A percentile compares a stretch with the other conserved stretches of the same genome.
Conservation (phyloP, 2,329 filamentous ascomycete species). For the Xylariomycetidae sp. region DNA sequence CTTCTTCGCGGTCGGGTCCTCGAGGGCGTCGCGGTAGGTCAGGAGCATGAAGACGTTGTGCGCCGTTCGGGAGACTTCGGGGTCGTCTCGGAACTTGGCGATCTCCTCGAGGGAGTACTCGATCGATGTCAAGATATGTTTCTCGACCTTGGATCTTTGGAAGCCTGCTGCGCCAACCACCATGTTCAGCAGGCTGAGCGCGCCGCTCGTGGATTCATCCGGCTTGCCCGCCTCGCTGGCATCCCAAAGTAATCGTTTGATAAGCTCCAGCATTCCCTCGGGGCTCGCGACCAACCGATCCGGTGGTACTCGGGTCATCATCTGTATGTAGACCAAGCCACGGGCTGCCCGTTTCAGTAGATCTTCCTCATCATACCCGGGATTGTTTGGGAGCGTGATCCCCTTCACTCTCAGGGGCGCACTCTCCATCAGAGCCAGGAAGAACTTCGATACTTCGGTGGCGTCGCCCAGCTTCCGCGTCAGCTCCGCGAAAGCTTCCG, state of each 20-base stretch:
- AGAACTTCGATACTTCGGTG: constrained; percentile 53
- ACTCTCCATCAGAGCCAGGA: constrained; percentile 56
- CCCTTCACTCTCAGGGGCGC: too few relatives aligned
- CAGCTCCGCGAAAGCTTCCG: constrained; percentile 41
- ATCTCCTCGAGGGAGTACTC: constrained; percentile 43
- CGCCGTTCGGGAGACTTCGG: constrained; percentile 48
- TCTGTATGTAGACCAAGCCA: constrained; percentile 56
- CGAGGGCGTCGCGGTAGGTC: constrained; percentile 48
- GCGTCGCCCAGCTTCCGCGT: constrained; percentile 45
- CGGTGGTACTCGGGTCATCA: constrained; percentile 58
- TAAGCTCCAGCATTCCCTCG: constrained; percentile 57
- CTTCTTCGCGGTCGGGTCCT: constrained; percentile 29
- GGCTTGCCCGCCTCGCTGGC: too few relatives aligned
- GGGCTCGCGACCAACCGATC: constrained; percentile 59
- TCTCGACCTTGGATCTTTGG: constrained; percentile 39
- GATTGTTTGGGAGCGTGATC: too few relatives aligned
- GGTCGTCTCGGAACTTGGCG: constrained; percentile 33
- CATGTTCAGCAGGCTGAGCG: constrained; percentile 56
- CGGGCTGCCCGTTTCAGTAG: too few relatives aligned
- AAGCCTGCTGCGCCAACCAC: constrained; percentile 54
- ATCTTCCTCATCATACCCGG: too few relatives aligned
- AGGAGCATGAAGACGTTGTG: constrained; percentile 51
- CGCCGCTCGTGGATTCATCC: constrained; percentile 46
- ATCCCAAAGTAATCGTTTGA: too few relatives aligned
- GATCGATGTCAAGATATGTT: constrained; percentile 36